Evolutionary conservation across 176 grass and related monocot species (phyloP).

Genomic region (Cenchrus fungigraminus): DNA sequence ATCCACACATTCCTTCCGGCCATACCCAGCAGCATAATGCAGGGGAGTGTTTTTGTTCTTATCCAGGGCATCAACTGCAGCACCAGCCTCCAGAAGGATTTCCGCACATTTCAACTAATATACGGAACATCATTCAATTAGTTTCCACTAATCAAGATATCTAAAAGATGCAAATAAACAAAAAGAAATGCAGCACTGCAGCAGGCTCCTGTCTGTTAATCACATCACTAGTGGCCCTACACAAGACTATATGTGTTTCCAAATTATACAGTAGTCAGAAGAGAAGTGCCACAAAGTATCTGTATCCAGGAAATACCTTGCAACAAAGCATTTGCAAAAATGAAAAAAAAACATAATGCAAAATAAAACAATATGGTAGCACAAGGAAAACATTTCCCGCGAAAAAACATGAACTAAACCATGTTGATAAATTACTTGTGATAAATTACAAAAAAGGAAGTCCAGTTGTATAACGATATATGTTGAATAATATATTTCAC

Average conservation of each 20-base stretch:
- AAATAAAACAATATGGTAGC: neutral
- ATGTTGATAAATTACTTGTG: neutral
- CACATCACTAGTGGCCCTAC: neutral
- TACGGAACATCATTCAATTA: constrained; percentile 14
- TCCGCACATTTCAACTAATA: constrained; percentile 69
- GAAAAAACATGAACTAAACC: constrained; percentile 1
- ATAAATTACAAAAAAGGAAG: neutral
- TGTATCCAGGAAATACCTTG: neutral
- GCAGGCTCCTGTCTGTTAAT: constrained; percentile 1
- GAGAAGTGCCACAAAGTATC: neutral
- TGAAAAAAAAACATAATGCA: neutral
- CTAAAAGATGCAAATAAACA: constrained; percentile 15
- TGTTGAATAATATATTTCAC: neutral
- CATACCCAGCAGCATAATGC: constrained; percentile 89
- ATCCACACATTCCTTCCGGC: constrained; percentile 81
- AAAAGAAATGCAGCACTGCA: neutral
- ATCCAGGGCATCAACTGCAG: constrained; percentile 73
- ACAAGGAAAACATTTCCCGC: neutral
- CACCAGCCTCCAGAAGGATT: constrained; percentile 74
- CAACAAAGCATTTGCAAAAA: neutral
- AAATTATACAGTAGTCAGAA: neutral
- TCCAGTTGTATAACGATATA: neutral
- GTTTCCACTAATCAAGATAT: neutral
- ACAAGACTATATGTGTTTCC: neutral
- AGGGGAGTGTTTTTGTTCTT: constrained; percentile 91